Evolutionary conservation across 2,329 filamentous ascomycete genomes (phyloP).

Genomic region (Coniochaeta sp.): DNA sequence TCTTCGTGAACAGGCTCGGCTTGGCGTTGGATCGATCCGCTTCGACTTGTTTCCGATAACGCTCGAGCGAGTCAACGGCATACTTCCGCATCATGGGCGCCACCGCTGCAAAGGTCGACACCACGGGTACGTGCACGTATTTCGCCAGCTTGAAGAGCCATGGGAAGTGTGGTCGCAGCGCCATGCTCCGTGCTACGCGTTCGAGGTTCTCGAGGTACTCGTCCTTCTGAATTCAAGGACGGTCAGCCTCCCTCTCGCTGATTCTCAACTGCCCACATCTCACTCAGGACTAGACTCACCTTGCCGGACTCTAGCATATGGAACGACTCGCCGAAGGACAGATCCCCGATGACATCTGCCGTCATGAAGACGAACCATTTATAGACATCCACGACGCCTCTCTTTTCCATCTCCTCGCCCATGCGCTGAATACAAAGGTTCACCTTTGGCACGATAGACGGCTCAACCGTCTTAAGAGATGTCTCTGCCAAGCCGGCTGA

Average conservation of each 20-base stretch:
- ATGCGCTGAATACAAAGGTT: constrained; percentile 9
- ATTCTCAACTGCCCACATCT: not conserved
- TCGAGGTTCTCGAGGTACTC: constrained; percentile 5
- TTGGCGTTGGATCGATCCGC: constrained; percentile 3
- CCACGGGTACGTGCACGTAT: not conserved
- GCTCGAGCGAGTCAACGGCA: constrained; percentile 3
- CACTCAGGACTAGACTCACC: constrained; percentile 14
- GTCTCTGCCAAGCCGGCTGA: constrained; percentile 6
- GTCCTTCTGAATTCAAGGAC: not conserved
- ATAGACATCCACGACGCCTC: constrained; percentile 26
- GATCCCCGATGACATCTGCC: constrained; percentile 34
- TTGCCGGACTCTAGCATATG: constrained; percentile 31
- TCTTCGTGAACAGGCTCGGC: constrained; percentile 13
- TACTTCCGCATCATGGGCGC: constrained; percentile 3
- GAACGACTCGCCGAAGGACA: constrained; percentile 38
- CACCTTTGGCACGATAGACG: constrained; percentile 5
- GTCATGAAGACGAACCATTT: constrained; percentile 39
- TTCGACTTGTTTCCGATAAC: constrained; percentile 5
- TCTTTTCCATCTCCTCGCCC: constrained; percentile 7
- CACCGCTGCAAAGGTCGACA: not conserved
- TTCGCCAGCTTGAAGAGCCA: constrained; percentile 3
- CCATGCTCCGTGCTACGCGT: not conserved
- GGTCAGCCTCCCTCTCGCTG: not conserved
- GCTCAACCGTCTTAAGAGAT: constrained; percentile 9
- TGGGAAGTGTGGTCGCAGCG: constrained; percentile 1